Evolutionary conservation across 139 green algal genomes (phyloP), one percentile per base, ranked within the genome.

Genomic region (Gonium pectorale): DNA sequence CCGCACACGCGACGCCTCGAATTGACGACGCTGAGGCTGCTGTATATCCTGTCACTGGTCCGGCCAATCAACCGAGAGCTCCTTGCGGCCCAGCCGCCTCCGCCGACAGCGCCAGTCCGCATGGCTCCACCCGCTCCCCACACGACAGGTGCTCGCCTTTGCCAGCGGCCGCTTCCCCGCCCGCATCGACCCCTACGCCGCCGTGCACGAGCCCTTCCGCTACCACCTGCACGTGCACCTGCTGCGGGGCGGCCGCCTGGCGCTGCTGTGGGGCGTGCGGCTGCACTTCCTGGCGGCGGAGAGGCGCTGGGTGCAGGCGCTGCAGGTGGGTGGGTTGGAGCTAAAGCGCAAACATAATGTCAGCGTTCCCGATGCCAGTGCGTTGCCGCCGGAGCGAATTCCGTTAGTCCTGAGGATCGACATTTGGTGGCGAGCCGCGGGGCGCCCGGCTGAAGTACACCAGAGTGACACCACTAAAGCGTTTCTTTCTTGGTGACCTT

Each of bases 261-360:
- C 29, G 73, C 52, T 81, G 73, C 37, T 81, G 73, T 81, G 73
- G 73, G 13, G 31, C 3, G 73, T 81, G 54, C 37, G 13, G 27
- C 54, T 81, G 73, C 35, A 29, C 7, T 38, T 22, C 3, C 26
- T 27, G 2, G 27, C 6, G 11, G 73, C 3, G 1, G 73, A 43
- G 5, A 5, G 27, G 0, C 17, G 52, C 0, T 67, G 54, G 73
- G 6, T 6, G 11, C 73, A 81, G 54, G 54, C 54, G 37, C 73
- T 81, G 52, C 52, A 81, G 73, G 73, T 81, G 4, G 31, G 71
- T 27, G 29, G 9, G 69, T 11, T 4, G 17, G 37, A 51, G 11
- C 7, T 9, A 56, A 56, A 13, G 13, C 49, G 49, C 49, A 56
- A 26, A 56, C 49, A 43, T 68, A 7, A 68, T 68, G 6, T 22